phyloP scores from a whole-genome alignment of 108 stramenopile genomes.

The Cyclotella distinguenda region DNA sequence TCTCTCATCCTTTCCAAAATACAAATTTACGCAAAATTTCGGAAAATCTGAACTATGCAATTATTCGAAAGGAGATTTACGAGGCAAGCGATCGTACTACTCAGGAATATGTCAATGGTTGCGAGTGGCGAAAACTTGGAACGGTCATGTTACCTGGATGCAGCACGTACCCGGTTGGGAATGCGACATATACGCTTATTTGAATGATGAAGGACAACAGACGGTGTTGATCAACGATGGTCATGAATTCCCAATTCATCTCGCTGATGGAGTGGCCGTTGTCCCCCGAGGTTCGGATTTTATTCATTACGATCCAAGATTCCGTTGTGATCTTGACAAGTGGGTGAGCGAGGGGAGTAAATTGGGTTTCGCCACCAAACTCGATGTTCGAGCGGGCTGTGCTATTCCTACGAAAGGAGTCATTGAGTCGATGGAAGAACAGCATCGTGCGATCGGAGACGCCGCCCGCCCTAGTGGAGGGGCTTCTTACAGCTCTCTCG shows the following conservation, averaged over 20 bases:
- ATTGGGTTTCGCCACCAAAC: conserved; percentile 35
- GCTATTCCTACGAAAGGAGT: no score
- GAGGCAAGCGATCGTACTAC: conserved; percentile 22
- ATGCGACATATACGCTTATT: conserved; percentile 32
- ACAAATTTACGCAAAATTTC: conserved; percentile 35
- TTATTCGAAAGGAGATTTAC: conserved; percentile 16
- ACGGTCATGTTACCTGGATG: conserved; percentile 3
- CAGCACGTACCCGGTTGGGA: conserved; percentile 28
- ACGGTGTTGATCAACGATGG: conserved; percentile 24
- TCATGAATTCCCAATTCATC: conserved; percentile 14
- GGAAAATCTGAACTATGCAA: conserved; percentile 18
- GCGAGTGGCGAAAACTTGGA: conserved; percentile 26
- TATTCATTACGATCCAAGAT: conserved; percentile 28
- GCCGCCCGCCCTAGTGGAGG: conserved; percentile 14
- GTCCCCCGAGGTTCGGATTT: conserved; percentile 34
- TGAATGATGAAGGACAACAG: conserved; percentile 6
- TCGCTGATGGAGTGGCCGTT: conserved; percentile 23
- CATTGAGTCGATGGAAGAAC: no score
- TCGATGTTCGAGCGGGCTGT: conserved; percentile 32
- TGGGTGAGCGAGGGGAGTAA: conserved; percentile 37
- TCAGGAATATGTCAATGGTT: conserved; percentile 37
- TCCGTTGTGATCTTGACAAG: conserved; percentile 19
- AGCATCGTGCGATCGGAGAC: conserved; percentile 1
- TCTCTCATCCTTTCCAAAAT: conserved; percentile 16
- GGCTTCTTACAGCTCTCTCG: not conserved